Percentiles rank a stretch among this genome's conserved stretches.
Conservation (phyloP, 352 stramenopile genomes). For the Phytophthora megakarya region DNA sequence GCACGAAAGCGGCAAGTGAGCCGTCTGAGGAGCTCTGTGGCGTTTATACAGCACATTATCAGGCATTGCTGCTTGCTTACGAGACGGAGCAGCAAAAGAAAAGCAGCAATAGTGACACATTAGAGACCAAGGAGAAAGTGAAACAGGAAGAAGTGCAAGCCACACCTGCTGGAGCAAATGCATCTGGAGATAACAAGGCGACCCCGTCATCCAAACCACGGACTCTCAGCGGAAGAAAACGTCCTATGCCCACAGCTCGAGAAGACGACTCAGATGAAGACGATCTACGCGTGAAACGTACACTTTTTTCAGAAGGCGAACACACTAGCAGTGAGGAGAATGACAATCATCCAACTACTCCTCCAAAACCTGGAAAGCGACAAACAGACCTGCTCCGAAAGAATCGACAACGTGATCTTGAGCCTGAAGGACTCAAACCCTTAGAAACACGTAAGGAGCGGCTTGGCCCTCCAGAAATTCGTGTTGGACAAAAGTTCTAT, state of each 20-base stretch:
- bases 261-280: conserved; percentile 23
- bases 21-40: conserved; percentile 53
- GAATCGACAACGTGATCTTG: conserved; percentile 32
- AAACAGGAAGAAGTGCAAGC: conserved; percentile 23
- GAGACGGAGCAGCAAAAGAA: conserved; percentile 44
- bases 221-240: conserved; percentile 54
- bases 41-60: conserved; percentile 62
- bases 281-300: conserved; percentile 56
- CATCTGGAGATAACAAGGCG: conserved; percentile 25
- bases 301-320: conserved; percentile 61
- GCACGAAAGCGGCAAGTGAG: conserved; percentile 51
- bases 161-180: conserved; percentile 12
- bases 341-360: conserved; percentile 28
- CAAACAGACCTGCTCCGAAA: conserved; percentile 7
- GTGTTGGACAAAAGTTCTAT: conserved; percentile 73
- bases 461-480: conserved; percentile 59
- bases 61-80: conserved; percentile 54
- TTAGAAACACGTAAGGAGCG: conserved; percentile 51
- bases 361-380: conserved; percentile 5
- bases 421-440: conserved; percentile 55
- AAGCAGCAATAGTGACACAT: conserved; percentile 4
- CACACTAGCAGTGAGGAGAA: conserved; percentile 67
- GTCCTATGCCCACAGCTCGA: conserved; percentile 5
- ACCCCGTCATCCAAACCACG: conserved; percentile 56
- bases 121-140: conserved; percentile 17